Conservation (phyloP, 2,329 filamentous ascomycete genomes). For the Colletotrichum sp. region DNA sequence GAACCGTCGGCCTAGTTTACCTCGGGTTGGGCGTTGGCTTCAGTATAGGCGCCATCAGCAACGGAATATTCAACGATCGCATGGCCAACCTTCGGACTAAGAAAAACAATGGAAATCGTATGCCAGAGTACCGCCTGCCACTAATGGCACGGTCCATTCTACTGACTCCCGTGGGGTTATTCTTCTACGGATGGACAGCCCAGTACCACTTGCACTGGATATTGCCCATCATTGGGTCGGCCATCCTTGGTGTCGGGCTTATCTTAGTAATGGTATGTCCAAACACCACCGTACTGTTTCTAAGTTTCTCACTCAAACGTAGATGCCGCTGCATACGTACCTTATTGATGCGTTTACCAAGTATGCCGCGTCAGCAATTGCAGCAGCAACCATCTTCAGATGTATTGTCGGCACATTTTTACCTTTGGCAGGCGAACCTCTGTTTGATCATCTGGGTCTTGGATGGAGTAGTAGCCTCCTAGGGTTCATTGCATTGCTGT, state of each 20-base stretch:
- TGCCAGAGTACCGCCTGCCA: not conserved
- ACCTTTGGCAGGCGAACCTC: not conserved
- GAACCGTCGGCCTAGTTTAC: constrained; percentile 25
- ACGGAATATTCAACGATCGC: not conserved
- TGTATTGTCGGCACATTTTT: not conserved
- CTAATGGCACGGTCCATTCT: not conserved
- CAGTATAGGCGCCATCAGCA: not conserved
- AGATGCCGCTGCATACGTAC: not conserved
- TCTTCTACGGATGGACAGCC: not conserved
- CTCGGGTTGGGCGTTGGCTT: constrained; percentile 24
- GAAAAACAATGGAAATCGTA: not conserved
- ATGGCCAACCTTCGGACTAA: not conserved
- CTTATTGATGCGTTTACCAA: not conserved
- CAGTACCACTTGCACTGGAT: not conserved
- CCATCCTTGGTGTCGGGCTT: not conserved
- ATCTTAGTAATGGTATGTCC: not conserved
- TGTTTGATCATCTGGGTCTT: not conserved
- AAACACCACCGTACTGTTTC: not conserved
- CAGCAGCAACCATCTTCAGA: not conserved
- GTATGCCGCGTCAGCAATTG: not conserved
- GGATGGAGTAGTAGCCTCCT: not conserved
- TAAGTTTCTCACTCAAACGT: not conserved
- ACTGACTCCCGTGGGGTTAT: not conserved
- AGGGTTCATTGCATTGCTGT: not conserved
- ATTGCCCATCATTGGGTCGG: not conserved